Base-by-base conservation (phyloP, 768 basidiomycete genomes). In the Lentinula guzmanii region DNA sequence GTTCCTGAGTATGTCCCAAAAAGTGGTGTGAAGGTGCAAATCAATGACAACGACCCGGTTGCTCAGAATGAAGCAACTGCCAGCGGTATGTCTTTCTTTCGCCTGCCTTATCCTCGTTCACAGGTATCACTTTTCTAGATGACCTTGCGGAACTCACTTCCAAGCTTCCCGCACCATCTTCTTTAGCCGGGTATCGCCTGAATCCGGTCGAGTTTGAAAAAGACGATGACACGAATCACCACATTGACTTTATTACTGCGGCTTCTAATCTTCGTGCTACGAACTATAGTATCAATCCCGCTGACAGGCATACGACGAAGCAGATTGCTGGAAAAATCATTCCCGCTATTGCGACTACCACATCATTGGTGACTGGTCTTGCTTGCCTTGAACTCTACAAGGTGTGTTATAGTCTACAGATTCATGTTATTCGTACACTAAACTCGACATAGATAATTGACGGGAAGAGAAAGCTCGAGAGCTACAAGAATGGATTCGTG, bases 321-420 rank as follows among this genome's bases (percentile, higher is more conserved):
- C 91, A 95, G 73, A 96, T 98, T 69, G 95, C 95, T 13, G 96
- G 97, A 53, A 98, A 98, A 81, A 98, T 98, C 70, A 98, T 99
- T 65, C 97, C 97, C 61, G 97, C 97, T 21, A 98, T 98, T 69
- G 96, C 95, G n/a, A 98, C 96, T 5, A 98, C 96, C 4, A 98
- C 97, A 1, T 89, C 95, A 16, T 83, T 98, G 54, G 91, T 97
- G 52, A 93, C 93, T n/a, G 96, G 96, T 18, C 75, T 98, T 61
- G 93, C 96, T 51, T 98, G 96, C 74, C 74, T 98, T 56, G 97
- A 99, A 76, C 83, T 99, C 43, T 98, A 96, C 82, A 99, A 99
- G 86, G 93, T 90, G 66, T 62, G 72, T 60, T 5, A 31, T n/a
- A 55, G 28, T 45, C 10, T 35, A 2, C 33, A 35, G 41, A 2